Evolutionary conservation across 2,329 filamentous ascomycete species (phyloP).

Genomic region (Plenodomus lindquistii): DNA sequence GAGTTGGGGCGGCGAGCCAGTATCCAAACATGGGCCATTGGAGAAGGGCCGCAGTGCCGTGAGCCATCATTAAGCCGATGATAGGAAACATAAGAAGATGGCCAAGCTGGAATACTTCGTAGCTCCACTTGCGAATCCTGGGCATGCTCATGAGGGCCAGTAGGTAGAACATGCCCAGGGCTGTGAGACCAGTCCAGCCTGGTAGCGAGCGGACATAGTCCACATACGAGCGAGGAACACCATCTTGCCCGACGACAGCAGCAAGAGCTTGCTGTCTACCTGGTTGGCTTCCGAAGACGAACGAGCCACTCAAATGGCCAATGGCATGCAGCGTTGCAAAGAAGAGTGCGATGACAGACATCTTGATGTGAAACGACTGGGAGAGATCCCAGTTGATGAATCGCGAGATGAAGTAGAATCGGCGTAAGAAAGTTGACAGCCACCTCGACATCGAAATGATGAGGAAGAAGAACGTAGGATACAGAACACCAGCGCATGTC

Average conservation of each 20-base stretch:
- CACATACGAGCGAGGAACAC: slow-evolving; percentile 51
- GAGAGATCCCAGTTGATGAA: slow-evolving; percentile 63
- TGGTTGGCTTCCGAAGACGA: slow-evolving; percentile 54
- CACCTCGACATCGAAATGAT: slow-evolving; percentile 63
- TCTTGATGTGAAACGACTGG: slow-evolving; percentile 60
- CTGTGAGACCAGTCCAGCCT: slow-evolving; percentile 56
- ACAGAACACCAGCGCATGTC: slow-evolving; percentile 58
- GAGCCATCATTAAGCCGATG: slow-evolving; percentile 59
- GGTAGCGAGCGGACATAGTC: slow-evolving; percentile 54
- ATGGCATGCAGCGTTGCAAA: slow-evolving; percentile 60
- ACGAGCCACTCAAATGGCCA: slow-evolving; percentile 58
- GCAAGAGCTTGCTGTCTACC: slow-evolving; percentile 52
- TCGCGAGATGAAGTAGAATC: slow-evolving; percentile 56
- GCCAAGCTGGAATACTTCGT: slow-evolving; percentile 61
- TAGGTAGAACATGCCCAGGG: slow-evolving; percentile 55
- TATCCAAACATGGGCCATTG: slow-evolving; percentile 63
- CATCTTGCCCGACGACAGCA: slow-evolving; percentile 50
- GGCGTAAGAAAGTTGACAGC: slow-evolving; percentile 57
- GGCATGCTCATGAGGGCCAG: slow-evolving; percentile 57
- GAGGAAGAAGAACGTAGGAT: slow-evolving; percentile 63
- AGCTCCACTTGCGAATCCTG: slow-evolving; percentile 55
- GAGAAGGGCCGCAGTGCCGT: slow-evolving; percentile 56
- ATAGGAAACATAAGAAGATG: slow-evolving; percentile 64
- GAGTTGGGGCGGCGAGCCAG: slow-evolving; percentile 58
- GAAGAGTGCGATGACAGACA: slow-evolving; percentile 55